These are phyloP conservation scores for Linnemannia schmuckeri DNA, from an alignment of 192 early-diverging fungal genomes.

Conservation along the genomic window DNA sequence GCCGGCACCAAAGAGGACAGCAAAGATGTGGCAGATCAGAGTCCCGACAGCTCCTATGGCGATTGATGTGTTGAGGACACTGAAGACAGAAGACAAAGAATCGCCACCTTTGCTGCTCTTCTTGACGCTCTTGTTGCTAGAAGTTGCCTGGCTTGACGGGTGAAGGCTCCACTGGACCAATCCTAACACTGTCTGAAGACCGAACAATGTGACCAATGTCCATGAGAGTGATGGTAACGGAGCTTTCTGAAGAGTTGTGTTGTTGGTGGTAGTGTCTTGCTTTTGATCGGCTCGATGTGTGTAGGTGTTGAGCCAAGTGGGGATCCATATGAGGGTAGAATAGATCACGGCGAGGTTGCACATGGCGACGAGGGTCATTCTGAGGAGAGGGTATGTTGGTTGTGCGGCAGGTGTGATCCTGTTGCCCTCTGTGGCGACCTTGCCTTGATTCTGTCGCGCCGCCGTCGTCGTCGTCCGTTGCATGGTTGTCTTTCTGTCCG, in stretches of 20 bases:
- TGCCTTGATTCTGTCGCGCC: constrained; percentile 12
- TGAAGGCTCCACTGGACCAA: constrained; percentile 20
- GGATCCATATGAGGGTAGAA: constrained; percentile 34
- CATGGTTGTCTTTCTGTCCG: constrained; percentile 2
- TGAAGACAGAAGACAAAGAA: constrained; percentile 16
- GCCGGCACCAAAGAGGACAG: constrained; percentile 50
- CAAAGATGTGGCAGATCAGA: constrained; percentile 39
- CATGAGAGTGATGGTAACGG: constrained; percentile 41
- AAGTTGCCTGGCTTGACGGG: background rate
- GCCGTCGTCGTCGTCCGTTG: constrained; percentile 26
- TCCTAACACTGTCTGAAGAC: constrained; percentile 27
- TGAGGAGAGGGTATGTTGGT: constrained; percentile 45
- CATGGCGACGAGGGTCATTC: constrained; percentile 39
- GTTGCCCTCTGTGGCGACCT: background rate
- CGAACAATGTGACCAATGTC: constrained; percentile 36
- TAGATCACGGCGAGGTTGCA: constrained; percentile 29
- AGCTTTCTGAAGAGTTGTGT: background rate
- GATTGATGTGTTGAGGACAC: constrained; percentile 29
- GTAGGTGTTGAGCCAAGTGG: constrained; percentile 5
- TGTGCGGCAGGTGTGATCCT: background rate
- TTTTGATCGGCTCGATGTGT: background rate
- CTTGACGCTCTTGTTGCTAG: background rate
- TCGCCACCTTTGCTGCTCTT: background rate
- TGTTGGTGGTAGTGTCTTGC: background rate
- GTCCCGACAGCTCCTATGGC: constrained; percentile 35